Evolutionary conservation across 179 eudicot species (phyloP).

Genomic region (Spergularia azorica): DNA sequence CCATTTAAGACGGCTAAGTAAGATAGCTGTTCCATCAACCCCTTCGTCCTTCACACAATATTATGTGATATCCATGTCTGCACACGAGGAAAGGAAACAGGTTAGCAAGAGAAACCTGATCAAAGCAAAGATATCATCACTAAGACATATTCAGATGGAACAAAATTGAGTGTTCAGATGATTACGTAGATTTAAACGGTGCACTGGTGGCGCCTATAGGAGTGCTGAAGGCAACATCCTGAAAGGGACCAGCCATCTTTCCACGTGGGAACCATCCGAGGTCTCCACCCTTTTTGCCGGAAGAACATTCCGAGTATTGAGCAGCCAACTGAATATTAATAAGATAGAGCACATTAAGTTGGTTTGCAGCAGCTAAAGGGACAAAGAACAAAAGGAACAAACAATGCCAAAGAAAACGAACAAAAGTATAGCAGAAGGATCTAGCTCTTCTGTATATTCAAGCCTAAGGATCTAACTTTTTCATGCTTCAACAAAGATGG

Average conservation of each 20-base stretch:
- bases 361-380: not conserved
- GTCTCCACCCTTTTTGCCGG: conserved; percentile 97
- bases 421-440: not conserved
- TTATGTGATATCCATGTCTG: conserved; percentile 85
- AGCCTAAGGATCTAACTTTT: not conserved
- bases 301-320: conserved; percentile 94
- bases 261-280: conserved; percentile 99
- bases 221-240: conserved; percentile 96
- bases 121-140: not conserved
- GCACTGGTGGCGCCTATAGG: conserved; percentile 88
- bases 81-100: conserved; percentile 14
- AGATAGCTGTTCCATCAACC: conserved; percentile 37
- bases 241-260: conserved; percentile 99
- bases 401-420: not conserved
- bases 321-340: conserved; percentile 68
- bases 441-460: not conserved
- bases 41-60: conserved; percentile 78
- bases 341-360: not conserved
- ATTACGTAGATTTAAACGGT: conserved; percentile 91
- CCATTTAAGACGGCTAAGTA: not conserved
- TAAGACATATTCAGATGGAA: not conserved
- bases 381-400: not conserved
- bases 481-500: not conserved
- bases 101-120: conserved; percentile 6
- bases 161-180: conserved; percentile 6